A percentile compares a stretch with the other conserved stretches of the same genome.
Conservation (phyloP, 805 yeast species). For the Suhomyces emberorum region DNA sequence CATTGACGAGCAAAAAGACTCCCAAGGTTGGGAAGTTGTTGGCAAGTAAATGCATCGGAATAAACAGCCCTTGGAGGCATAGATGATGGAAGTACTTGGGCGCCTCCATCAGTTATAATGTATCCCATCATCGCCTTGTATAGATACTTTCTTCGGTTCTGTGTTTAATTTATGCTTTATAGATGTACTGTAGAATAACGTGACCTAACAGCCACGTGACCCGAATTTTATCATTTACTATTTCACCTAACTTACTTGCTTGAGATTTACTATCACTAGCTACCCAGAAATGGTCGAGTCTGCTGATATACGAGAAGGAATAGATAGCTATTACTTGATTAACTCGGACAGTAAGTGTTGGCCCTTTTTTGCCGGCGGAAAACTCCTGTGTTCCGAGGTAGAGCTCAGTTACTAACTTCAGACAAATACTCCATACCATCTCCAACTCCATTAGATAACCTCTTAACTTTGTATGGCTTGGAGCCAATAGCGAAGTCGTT, state of each 20-base stretch:
- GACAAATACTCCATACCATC: constrained; percentile 40
- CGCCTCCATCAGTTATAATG: not conserved
- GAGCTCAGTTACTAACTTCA: constrained; percentile 16
- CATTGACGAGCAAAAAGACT: constrained; percentile 22
- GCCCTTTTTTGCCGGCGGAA: not conserved
- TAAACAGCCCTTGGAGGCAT: not conserved
- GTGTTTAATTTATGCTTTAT: constrained; percentile 8
- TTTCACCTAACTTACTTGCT: too few species aligned
- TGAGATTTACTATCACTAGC: too few species aligned
- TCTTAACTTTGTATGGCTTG: constrained; percentile 66
- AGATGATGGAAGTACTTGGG: not conserved
- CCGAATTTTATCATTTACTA: too few species aligned
- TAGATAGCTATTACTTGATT: constrained; percentile 26
- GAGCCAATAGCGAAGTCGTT: constrained; percentile 69
- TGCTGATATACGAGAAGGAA: constrained; percentile 10
- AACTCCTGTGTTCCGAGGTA: not conserved
- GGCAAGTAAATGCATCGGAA: constrained; percentile 26
- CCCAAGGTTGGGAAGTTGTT: constrained; percentile 47
- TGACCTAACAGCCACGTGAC: too few species aligned
- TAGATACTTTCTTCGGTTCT: constrained; percentile 6
- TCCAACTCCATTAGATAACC: constrained; percentile 73
- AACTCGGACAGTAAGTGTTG: constrained; percentile 19
- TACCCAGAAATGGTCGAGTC: not conserved
- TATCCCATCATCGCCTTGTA: constrained; percentile 1
- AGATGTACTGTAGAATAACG: too few species aligned